These are phyloP conservation scores for Diospyros lotus DNA, from an alignment of 148 eudicot species.

Conservation along the genomic window DNA sequence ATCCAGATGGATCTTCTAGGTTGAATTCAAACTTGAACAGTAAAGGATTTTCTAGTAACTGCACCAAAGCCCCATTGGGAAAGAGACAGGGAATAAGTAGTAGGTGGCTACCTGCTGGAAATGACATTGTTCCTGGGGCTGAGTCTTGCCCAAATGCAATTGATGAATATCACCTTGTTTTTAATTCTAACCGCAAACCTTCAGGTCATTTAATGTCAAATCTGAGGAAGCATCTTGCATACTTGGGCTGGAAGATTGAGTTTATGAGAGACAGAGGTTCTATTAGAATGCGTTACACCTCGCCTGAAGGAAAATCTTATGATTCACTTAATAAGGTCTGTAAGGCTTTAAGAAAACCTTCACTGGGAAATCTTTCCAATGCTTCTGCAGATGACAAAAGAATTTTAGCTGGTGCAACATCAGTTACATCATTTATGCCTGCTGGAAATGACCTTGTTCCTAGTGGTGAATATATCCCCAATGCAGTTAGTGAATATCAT, in stretches of 20 bases:
- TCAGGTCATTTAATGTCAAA: neutral
- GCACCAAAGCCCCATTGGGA: slow-evolving; percentile 2
- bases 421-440: too few relatives aligned
- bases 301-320: slow-evolving; percentile 42
- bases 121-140: slow-evolving; percentile 29
- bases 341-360: slow-evolving; percentile 5
- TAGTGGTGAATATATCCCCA: slow-evolving; percentile 43
- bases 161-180: slow-evolving; percentile 15
- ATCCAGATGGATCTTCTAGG: slow-evolving; percentile 11
- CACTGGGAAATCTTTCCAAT: slow-evolving; percentile 12
- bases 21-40: neutral
- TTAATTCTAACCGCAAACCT: slow-evolving; percentile 1
- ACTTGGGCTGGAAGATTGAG: slow-evolving; percentile 68
- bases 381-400: slow-evolving; percentile 12
- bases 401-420: slow-evolving; percentile 15
- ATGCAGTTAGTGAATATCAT: slow-evolving; percentile 30
- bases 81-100: slow-evolving; percentile 1
- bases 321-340: slow-evolving; percentile 34
- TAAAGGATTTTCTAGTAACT: slow-evolving; percentile 10
- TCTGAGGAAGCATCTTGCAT: slow-evolving; percentile 49
- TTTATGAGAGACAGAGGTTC: neutral
- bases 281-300: slow-evolving; percentile 35
- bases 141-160: slow-evolving; percentile 47
- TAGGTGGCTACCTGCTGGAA: slow-evolving; percentile 32
- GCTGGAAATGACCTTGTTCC: slow-evolving; percentile 13